Percentiles rank a stretch among this genome's conserved stretches.
phyloP scores from a whole-genome alignment of 352 stramenopile genomes.

The Ophiocytium majus region DNA sequence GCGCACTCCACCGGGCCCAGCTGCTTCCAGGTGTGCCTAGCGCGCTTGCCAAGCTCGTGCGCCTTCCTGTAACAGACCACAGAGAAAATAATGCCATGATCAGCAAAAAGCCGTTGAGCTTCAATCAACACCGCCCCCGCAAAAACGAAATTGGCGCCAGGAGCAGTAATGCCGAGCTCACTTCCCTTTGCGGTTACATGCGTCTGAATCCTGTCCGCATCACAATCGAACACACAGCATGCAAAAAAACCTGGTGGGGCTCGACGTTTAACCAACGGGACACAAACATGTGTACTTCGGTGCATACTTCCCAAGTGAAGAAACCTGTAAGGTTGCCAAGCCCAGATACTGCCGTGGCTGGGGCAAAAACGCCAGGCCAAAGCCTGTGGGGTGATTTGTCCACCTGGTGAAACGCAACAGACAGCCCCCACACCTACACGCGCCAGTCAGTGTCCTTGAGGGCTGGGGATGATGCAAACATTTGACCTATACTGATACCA shows the following conservation, averaged over 20 bases:
- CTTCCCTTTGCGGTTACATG: background rate
- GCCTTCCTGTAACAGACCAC: constrained; percentile 28
- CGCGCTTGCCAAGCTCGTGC: constrained; percentile 39
- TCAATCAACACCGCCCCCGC: background rate
- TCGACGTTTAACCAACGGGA: background rate
- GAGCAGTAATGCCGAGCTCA: background rate
- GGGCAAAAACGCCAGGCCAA: too few species aligned
- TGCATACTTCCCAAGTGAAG: background rate
- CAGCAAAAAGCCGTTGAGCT: background rate
- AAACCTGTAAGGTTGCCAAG: background rate
- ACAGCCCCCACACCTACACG: too few species aligned
- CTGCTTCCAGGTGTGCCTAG: constrained; percentile 44
- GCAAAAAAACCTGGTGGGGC: background rate
- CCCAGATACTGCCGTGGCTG: background rate
- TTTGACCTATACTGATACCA: too few species aligned
- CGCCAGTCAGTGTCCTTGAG: too few species aligned
- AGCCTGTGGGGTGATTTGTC: too few species aligned
- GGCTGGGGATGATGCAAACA: too few species aligned
- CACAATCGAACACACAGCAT: background rate
- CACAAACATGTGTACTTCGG: background rate
- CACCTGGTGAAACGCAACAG: too few species aligned
- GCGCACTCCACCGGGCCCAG: constrained; percentile 52
- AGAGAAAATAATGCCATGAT: background rate
- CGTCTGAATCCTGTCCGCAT: background rate
- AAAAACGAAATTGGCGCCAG: background rate